Evolutionary conservation across 2,329 filamentous ascomycete genomes (phyloP).

Genomic region (Aureobasidium pullulans): DNA sequence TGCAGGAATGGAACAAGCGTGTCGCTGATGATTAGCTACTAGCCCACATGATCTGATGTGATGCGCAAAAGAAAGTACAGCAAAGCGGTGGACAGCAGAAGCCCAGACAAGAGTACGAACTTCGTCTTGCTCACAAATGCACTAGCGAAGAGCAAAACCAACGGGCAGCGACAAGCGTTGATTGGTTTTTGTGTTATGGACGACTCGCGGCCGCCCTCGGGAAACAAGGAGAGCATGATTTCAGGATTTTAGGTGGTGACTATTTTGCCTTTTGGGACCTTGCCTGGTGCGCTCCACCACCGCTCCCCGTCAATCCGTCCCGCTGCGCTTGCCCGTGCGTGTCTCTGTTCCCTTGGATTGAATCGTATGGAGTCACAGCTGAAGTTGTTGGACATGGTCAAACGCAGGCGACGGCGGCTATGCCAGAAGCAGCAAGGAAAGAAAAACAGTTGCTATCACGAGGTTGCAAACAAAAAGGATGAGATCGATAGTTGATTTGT

Average conservation of each 20-base stretch:
- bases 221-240: slow-evolving; percentile 4
- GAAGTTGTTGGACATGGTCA: slow-evolving; percentile 3
- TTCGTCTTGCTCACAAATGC: not conserved
- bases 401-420: not conserved
- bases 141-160: slow-evolving; percentile 3
- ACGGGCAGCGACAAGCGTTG: slow-evolving; percentile 8
- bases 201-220: slow-evolving; percentile 6
- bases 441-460: not conserved
- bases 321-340: slow-evolving; percentile 6
- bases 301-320: slow-evolving; percentile 2
- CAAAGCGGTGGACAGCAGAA: not conserved
- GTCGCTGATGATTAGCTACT: not conserved
- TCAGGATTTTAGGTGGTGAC: not conserved
- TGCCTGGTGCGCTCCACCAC: slow-evolving; percentile 8
- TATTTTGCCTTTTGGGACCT: not conserved
- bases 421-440: not conserved
- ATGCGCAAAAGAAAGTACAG: not conserved
- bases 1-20: slow-evolving; percentile 5
- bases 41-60: not conserved
- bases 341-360: not conserved
- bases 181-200: slow-evolving; percentile 1
- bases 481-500: not conserved
- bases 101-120: slow-evolving; percentile 7
- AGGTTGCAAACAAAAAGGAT: not conserved
- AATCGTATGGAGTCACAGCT: not conserved